Evolutionary conservation across 805 yeast genomes (phyloP), one percentile per base, ranked within the genome.

Genomic region (Pichia eremophila): DNA sequence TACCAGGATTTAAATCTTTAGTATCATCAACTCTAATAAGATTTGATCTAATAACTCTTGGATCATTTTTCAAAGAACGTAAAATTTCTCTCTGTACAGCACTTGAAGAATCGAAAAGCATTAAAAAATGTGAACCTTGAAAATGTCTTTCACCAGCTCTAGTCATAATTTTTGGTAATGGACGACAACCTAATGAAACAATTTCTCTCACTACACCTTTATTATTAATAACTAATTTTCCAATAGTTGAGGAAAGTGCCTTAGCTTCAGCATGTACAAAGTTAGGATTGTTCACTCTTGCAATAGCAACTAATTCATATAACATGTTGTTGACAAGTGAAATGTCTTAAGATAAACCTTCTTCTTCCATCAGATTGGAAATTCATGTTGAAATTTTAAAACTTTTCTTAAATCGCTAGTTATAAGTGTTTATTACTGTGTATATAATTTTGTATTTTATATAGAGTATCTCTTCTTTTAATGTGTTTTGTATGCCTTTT

Each of bases 131-230:
- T 49, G 84, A 82, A 3, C 97, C 98, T 62, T 87, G 90, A 62
- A 87, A 87, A 66, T 90, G 95, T 51, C 79, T 75, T 61, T 90
- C 95, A 60, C 89, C 95, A 60, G 88, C 88, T 61, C 86, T 86
- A 54, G 81, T 79, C 67, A 86, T 75, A 51, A 91, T 76, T 54
- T 80, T 83, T 18, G 98, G 96, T 47, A 93, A 73, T 28, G 81
- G 80, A 52, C 78, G 78, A 39, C 81, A 76, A 0, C 96, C 97
- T 63, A 90, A 67, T 52, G 89, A 84, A 45, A 83, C 77, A 41
- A 91, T 78, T 51, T 79, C 81, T 62, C 98, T 77, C 37, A 91
- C 81, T n/a, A 91, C 91, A 44, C 99, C 99, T 73, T 96, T 87
- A 66, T 91, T 90, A 51, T 80, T 78, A 49, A 93, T 75, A 29